Conservation (phyloP, 2,329 filamentous ascomycete genomes). For the Apiospora arundinis region DNA sequence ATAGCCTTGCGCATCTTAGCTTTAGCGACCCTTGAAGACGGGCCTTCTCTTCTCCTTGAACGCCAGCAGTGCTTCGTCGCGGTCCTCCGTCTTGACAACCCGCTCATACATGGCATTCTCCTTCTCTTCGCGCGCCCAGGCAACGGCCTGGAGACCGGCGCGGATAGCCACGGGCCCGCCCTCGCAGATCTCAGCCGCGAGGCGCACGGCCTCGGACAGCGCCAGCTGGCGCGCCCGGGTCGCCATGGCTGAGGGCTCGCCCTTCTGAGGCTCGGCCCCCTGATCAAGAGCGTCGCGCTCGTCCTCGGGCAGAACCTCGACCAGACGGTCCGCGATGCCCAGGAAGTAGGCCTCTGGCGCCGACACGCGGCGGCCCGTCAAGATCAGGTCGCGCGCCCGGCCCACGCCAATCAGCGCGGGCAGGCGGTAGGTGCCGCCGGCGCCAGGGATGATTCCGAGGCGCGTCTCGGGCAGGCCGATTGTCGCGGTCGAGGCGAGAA, state of each 20-base stretch:
- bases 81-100: conserved; percentile 84
- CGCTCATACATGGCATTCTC: conserved; percentile 88
- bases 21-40: conserved; percentile 55
- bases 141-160: conserved; percentile 80
- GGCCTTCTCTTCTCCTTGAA: conserved; percentile 73
- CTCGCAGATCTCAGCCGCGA: conserved; percentile 87
- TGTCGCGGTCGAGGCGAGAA: conserved; percentile 78
- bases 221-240: conserved; percentile 69
- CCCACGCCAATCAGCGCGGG: conserved; percentile 79
- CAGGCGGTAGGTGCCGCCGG: conserved; percentile 89
- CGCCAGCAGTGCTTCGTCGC: conserved; percentile 84
- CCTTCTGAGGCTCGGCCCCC: conserved; percentile 43
- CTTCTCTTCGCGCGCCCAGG: conserved; percentile 73
- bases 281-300: conserved; percentile 49
- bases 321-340: conserved; percentile 87
- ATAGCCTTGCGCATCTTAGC: not conserved
- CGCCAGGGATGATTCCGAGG: conserved; percentile 92
- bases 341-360: conserved; percentile 90
- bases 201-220: conserved; percentile 75
- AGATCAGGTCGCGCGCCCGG: conserved; percentile 86
- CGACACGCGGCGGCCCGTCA: conserved; percentile 86
- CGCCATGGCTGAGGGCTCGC: conserved; percentile 51
- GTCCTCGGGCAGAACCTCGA: conserved; percentile 73
- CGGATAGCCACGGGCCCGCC: conserved; percentile 85
- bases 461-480: conserved; percentile 91